Base-by-base conservation (phyloP, 2,329 filamentous ascomycete genomes). In the Monilinia aucupariae region DNA sequence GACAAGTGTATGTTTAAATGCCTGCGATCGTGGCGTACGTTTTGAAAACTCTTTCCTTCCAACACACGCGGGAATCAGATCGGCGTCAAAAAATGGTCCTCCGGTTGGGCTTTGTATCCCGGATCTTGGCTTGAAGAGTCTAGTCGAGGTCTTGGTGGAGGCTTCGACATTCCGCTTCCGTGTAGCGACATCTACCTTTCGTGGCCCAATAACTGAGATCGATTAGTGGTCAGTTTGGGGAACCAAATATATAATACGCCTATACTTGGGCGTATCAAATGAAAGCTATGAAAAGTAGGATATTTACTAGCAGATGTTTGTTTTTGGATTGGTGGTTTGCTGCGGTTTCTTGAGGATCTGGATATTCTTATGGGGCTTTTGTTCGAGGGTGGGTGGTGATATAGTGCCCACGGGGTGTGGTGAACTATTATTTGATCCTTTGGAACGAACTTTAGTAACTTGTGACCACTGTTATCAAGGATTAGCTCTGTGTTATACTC, bases 161-260 rank as follows among this genome's bases (percentile, higher is more conserved):
- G 48, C 71, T 64, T 2, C 68, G 65, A 51, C 71, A 72, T 65
- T 71, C 68, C 55, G 68, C 68, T 22, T 65, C 67, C 0, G 62
- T 67, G 63, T 69, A 72, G n/a, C 69, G 68, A 39, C 71, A 72
- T 3, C 48, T 56, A 49, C 65, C 66, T 32, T 63, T 63, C 5
- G 59, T 51, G 1, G 64, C 65, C 61, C 68, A 68, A 25, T 61
- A 66, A 59, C 68, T 68, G 25, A n/a, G 17, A 41, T 48, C 5
- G 17, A 20, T 60, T 39, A 63, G 60, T n/a, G 32, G 15, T 30
- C 17, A 25, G 48, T 50, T 50, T 20, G 43, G 27, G 1, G 15
- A 12, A 51, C 32, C n/a, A 13, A 34, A 2, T 9, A 2, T 20
- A 53, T 8, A 49, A 50, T 12, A 45, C 20, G 30, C 55, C 43